Percentiles rank a stretch among this genome's conserved stretches.
Evolutionary conservation across 192 early-diverging fungal species (phyloP).

Genomic region (Geranomyces variabilis): DNA sequence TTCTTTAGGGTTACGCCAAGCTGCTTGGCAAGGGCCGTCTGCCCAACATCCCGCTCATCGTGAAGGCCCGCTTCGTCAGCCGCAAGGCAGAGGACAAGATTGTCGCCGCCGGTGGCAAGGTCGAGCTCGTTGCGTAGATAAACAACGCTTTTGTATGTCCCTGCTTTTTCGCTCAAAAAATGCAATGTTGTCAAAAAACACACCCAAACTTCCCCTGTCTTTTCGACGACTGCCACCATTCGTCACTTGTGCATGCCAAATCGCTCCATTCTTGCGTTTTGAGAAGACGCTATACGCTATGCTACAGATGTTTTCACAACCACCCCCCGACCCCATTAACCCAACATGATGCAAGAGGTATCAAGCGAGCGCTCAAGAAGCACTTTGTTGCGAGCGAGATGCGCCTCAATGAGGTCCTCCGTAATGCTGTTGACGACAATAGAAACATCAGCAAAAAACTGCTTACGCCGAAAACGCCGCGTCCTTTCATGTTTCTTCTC

Average conservation of each 20-base stretch:
- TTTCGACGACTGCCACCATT: no score
- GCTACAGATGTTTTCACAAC: background rate
- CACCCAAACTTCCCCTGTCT: no score
- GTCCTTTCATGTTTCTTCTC: no score
- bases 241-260: no score
- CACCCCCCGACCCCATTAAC: constrained; percentile 1
- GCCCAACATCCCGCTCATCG: constrained; percentile 87
- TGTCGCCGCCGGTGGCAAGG: constrained; percentile 89
- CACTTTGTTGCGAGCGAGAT: background rate
- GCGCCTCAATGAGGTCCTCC: background rate
- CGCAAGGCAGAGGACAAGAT: constrained; percentile 97
- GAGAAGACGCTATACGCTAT: background rate
- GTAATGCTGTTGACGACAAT: background rate
- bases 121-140: constrained; percentile 60
- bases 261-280: background rate
- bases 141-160: no score
- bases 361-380: constrained; percentile 9
- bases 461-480: no score
- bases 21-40: constrained; percentile 93
- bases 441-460: background rate
- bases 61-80: constrained; percentile 92
- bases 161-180: no score
- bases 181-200: no score
- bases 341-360: constrained; percentile 11
- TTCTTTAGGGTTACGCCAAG: constrained; percentile 85